Percentiles rank a stretch among this genome's conserved stretches.
phyloP scores from a whole-genome alignment of 176 grass and related monocot species.

The Triticum monococcum region DNA sequence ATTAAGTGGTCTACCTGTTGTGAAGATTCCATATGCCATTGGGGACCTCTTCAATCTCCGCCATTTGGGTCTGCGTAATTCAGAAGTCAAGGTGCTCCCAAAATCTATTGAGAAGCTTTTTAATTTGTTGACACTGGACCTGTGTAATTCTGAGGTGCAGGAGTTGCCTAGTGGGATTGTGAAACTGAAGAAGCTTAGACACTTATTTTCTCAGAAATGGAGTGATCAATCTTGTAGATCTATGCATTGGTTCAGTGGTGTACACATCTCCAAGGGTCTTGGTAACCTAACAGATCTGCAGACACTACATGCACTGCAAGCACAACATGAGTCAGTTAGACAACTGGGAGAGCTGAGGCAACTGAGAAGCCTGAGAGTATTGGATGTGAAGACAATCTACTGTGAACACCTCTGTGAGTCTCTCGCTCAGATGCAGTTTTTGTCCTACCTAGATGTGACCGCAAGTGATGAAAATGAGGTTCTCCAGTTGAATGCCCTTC shows the following conservation, averaged over 20 bases:
- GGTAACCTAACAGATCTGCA: slow-evolving; percentile 5
- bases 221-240: rapidly evolving
- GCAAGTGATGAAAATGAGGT: slow-evolving; percentile 2
- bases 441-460: neutral
- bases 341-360: slow-evolving; percentile 21
- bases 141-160: rapidly evolving
- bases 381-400: neutral
- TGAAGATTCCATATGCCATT: slow-evolving; percentile 10
- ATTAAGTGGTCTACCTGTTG: neutral
- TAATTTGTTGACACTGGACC: neutral
- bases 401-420: neutral
- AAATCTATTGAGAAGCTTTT: slow-evolving; percentile 4
- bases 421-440: slow-evolving; percentile 4
- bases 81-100: slow-evolving; percentile 26
- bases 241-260: neutral
- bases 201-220: neutral
- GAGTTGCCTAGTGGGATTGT: neutral
- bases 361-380: slow-evolving; percentile 22
- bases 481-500: neutral
- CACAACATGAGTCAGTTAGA: neutral
- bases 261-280: neutral
- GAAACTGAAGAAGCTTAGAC: slow-evolving; percentile 8
- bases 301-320: slow-evolving; percentile 3
- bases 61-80: slow-evolving; percentile 18
- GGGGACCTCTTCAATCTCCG: slow-evolving; percentile 30